phyloP scores from a whole-genome alignment of 345 rosid genomes.

The Clausena lansium region DNA sequence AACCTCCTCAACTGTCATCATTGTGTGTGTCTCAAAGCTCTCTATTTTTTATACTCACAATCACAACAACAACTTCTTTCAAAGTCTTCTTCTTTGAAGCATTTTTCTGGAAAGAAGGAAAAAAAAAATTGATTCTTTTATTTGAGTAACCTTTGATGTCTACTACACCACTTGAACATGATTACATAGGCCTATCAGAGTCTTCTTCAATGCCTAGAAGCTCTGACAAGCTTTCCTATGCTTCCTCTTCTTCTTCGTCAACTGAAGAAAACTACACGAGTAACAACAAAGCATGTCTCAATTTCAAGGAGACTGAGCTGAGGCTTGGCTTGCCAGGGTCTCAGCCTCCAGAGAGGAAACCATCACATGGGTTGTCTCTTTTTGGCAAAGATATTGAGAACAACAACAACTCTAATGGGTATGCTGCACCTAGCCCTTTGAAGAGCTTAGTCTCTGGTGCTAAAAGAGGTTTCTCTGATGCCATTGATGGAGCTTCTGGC shows the following conservation, averaged over 20 bases:
- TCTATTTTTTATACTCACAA: neutral
- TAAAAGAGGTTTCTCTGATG: slow-evolving; percentile 70
- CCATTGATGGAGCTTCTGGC: slow-evolving; percentile 40
- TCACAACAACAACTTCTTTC: neutral
- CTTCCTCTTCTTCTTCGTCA: slow-evolving; percentile 37
- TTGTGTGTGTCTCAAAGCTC: neutral
- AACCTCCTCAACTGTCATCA: slow-evolving; percentile 5
- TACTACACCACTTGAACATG: slow-evolving; percentile 52
- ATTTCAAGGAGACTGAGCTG: slow-evolving; percentile 62
- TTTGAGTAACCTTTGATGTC: slow-evolving; percentile 36
- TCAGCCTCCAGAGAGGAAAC: slow-evolving; percentile 49
- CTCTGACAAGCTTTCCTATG: slow-evolving; percentile 39
- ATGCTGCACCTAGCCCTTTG: slow-evolving; percentile 23
- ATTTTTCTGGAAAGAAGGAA: neutral
- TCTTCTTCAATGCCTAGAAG: slow-evolving; percentile 39
- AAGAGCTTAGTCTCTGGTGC: slow-evolving; percentile 55
- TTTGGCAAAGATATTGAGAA: slow-evolving; percentile 55
- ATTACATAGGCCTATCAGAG: slow-evolving; percentile 63
- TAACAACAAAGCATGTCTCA: slow-evolving; percentile 26
- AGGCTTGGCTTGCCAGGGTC: slow-evolving; percentile 76
- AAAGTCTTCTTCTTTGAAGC: neutral
- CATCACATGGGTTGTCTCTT: slow-evolving; percentile 39
- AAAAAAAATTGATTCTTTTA: neutral
- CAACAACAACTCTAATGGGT: slow-evolving; percentile 20
- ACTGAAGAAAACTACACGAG: slow-evolving; percentile 17